Base-by-base conservation (phyloP, 208 protist genomes). In the Acanthamoeba healyi region DNA sequence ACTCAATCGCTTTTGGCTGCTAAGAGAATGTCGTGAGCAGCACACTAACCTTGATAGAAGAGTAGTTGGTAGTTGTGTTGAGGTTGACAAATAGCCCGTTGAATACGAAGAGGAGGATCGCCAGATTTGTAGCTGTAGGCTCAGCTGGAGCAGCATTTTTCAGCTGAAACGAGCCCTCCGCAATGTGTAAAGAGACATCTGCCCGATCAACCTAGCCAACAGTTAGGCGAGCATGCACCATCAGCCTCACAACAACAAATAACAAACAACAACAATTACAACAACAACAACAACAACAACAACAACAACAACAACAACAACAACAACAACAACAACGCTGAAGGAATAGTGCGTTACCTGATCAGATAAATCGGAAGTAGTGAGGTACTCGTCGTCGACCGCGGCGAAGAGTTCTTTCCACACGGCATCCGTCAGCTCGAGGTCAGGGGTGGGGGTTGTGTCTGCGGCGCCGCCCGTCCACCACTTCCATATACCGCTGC, bases 361-460 rank as follows among this genome's bases (percentile, higher is more conserved):
- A 87, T 54, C 36, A 0, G 61, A 70, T 54, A 19, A 10, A 1
- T 24, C 29, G 32, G 44, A 61, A 58, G 32, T 29, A 0, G 44
- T 54, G n/a, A 63, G 36, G 42, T 92, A 67, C 49, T 92, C 87
- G 32, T 92, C 58, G n/a, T 93, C 63, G 26, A 93, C 89, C 15
- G 46, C 67, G 22, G 34, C 67, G 32, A 79, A 93, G 24, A 93
- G 67, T 32, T 93, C 89, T 29, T 82, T 79, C 89, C 89, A 93
- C 36, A 93, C 42, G 9, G 26, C 89, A 93, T 79, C 58, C 22
- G 58, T 93, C 15, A 93, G 70, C 67, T 93, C 89, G 29, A 93
- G 89, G 26, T 36, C 89, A 36, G 46, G 40, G 40, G 36, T 82
- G 42, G 74, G 22, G 1, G 74, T 32, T 7, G 40, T 24, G 14